Percentiles rank a stretch among this genome's conserved stretches.
Evolutionary conservation across 208 protist species (phyloP).

Genomic region (Crithidia expoeki): DNA sequence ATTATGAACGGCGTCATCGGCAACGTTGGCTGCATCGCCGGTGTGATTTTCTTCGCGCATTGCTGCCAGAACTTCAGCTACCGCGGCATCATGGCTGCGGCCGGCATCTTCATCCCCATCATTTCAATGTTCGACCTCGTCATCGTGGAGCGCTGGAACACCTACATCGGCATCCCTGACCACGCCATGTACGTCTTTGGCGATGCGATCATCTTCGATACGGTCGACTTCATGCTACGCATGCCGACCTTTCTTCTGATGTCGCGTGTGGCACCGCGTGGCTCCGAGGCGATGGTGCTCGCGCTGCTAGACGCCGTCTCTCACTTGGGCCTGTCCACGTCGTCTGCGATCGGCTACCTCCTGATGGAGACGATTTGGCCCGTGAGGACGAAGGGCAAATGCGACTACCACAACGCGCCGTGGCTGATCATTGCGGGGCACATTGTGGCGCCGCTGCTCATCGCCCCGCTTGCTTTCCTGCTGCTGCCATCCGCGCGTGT

Average conservation of each 20-base stretch:
- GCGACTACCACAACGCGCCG: conserved; percentile 55
- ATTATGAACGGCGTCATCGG: conserved; percentile 50
- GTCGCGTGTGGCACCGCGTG: conserved; percentile 83
- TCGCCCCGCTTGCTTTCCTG: conserved; percentile 1
- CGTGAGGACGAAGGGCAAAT: conserved; percentile 45
- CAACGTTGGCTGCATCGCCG: conserved; percentile 49
- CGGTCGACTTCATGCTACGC: conserved; percentile 58
- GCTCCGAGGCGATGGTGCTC: conserved; percentile 78
- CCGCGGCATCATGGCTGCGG: conserved; percentile 55
- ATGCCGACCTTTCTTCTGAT: conserved; percentile 83
- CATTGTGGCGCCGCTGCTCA: conserved; percentile 15
- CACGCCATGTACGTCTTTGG: conserved; percentile 75
- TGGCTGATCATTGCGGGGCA: conserved; percentile 31
- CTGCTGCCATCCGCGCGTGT: background rate
- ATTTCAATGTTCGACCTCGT: conserved; percentile 72
- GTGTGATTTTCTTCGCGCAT: conserved; percentile 52
- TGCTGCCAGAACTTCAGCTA: conserved; percentile 57
- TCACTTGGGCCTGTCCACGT: conserved; percentile 58
- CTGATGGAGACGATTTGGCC: conserved; percentile 64
- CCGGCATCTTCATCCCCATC: conserved; percentile 50
- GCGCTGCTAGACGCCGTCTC: conserved; percentile 75
- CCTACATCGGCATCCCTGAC: conserved; percentile 55
- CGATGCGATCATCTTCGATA: conserved; percentile 67
- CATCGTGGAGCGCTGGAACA: conserved; percentile 80
- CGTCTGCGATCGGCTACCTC: conserved; percentile 45